Evolutionary conservation across 83 land plant species (phyloP), one percentile per base, ranked within the genome.

Genomic region (Diphasiastrum complanatum): DNA sequence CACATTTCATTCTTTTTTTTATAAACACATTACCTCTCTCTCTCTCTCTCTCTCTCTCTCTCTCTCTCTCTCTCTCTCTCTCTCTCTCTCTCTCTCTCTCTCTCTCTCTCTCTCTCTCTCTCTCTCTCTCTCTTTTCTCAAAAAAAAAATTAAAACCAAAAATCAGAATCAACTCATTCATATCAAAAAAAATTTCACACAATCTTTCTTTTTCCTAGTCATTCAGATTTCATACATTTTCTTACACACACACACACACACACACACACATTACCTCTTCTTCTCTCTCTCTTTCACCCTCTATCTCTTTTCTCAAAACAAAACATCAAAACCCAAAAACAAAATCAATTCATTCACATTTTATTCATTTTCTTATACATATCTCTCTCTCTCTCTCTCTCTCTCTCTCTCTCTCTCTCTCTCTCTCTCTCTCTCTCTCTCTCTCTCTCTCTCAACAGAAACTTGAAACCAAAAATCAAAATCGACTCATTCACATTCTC

Each of bases 1-100:
- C 60, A 56, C 33, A 33, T 56, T 56, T 33, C 18, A 18, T 3
- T 20, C 18, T 56, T 25, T 36, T 56, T 24, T n/a, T 56, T 36
- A 40, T 22, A 56, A 33, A 33, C 22, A 52, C 51, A 49, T 20
- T 50, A 11, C 23, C 18, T 50, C 52, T 22, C 52, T 18, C 52
- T 22, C 18, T 50, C 18, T 18, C 18, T 22, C 52, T 50, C 16
- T 50, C 23, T 8, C 20, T 20, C 20, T 22, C 23, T 16, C 10
- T 50, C 23, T 22, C 8, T 20, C 52, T 50, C 52, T 50, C 52
- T 50, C 18, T 18, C 52, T 50, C 18, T 50, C 18, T 50, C 20
- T 18, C 52, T 50, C 18, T 18, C 20, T 8, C 16, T 10, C 20
- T 50, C 23, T 50, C 8, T 8, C 12, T 50, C 8, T 6, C 52